Evolutionary conservation across 2,329 filamentous ascomycete genomes (phyloP), one percentile per base, ranked within the genome.

Genomic region (Madurella fahalii): DNA sequence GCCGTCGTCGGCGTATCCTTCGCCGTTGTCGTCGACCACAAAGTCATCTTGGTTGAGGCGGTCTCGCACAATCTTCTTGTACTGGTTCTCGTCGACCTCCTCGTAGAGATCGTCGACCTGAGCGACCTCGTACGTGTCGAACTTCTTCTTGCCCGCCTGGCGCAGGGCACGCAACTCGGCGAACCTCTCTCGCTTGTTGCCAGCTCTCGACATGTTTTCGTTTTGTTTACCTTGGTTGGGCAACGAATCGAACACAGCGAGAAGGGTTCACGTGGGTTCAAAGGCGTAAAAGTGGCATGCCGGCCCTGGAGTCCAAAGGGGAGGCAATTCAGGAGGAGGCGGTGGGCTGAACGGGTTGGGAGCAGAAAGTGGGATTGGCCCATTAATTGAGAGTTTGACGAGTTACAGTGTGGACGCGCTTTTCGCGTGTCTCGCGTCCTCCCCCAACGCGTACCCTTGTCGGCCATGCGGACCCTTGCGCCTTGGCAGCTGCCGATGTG

Each of bases 1-100:
- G 57, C 94, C 94, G 68, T 97, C 94, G 69, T 97, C 93, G 61
- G 90, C 93, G 67, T 99, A 99, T 39, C 94, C 93, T 69, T 93
- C 90, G 67, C 93, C 93, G 75, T 96, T 95, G 74, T 99, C 94
- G 75, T 97, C 94, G 57, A 99, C 92, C 50, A 99, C 93, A 67
- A 99, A 99, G 74, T 99, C 94, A 65, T 99, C 94, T 66, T 95
- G 81, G 67, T 97, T 89, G 49, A 99, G 78, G 45, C 94, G 86
- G 53, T 87, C 84, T 41, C 94, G 84, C 13, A 99, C 91, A 62
- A 97, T 87, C 70, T 95, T 95, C 77, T 96, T 96, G 78, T 99
- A 99, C 49, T 89, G 89, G 66, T 94, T 93, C 66, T 99, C 94
- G 67, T 97, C 92, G 46, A 99, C 91, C 66, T 95, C 92, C 60